Percentiles rank a stretch among this genome's conserved stretches.
These are phyloP conservation scores for Musa acuminata DNA, from an alignment of 176 grass and related monocot genomes.

Conservation along the genomic window DNA sequence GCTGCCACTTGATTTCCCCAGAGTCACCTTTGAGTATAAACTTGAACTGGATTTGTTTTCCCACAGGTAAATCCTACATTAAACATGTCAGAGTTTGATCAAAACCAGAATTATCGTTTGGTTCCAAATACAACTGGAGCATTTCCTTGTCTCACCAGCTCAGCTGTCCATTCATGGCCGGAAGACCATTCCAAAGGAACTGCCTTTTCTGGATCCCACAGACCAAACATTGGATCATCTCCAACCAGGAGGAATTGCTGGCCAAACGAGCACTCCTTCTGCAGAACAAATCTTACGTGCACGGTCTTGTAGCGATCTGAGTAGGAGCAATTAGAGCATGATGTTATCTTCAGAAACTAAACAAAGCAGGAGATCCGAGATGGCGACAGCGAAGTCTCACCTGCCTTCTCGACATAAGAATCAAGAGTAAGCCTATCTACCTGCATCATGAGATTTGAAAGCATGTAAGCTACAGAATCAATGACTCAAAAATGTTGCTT, in stretches of 20 bases:
- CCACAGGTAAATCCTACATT: slow-evolving; percentile 42
- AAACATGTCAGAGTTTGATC: background rate
- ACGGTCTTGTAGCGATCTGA: slow-evolving; percentile 2
- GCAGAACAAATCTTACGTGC: slow-evolving; percentile 18
- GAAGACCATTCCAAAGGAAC: slow-evolving; percentile 18
- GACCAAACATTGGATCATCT: slow-evolving; percentile 1
- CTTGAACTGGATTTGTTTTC: slow-evolving; percentile 54
- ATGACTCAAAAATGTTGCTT: too few relatives aligned
- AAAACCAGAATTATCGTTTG: background rate
- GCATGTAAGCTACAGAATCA: background rate
- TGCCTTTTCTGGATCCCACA: slow-evolving; percentile 19
- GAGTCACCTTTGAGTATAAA: slow-evolving; percentile 46
- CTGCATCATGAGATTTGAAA: background rate
- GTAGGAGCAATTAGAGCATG: background rate
- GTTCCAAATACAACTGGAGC: background rate
- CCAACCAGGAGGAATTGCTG: slow-evolving; percentile 11
- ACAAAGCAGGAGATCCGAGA: background rate
- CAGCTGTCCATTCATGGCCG: slow-evolving; percentile 19
- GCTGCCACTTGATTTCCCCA: slow-evolving; percentile 48
- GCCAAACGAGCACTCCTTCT: slow-evolving; percentile 15
- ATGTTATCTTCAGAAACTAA: background rate
- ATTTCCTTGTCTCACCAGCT: slow-evolving; percentile 15
- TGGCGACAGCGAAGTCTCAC: background rate
- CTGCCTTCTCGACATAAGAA: background rate
- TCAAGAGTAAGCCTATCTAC: background rate